phyloP scores from a whole-genome alignment of 192 early-diverging fungal genomes.

The Coemansia sp. region DNA sequence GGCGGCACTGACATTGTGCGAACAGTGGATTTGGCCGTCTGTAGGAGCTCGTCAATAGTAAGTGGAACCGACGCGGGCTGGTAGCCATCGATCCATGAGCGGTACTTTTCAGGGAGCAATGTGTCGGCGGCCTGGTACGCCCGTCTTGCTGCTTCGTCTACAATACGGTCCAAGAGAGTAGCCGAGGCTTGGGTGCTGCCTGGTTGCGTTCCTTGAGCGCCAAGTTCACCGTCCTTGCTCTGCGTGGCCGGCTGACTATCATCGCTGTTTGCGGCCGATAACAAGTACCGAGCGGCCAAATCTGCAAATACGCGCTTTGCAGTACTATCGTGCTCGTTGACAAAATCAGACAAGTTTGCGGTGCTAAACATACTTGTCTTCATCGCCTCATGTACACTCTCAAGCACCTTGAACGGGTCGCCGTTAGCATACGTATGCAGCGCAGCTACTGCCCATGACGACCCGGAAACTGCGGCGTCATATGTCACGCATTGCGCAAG shows the following conservation, averaged over 20 bases:
- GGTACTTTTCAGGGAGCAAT: conserved; percentile 13
- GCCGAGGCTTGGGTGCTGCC: not conserved
- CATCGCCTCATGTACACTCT: conserved; percentile 60
- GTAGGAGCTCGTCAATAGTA: conserved; percentile 24
- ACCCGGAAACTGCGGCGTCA: conserved; percentile 59
- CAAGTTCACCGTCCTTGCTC: not conserved
- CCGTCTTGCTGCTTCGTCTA: conserved; percentile 5
- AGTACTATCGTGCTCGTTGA: conserved; percentile 30
- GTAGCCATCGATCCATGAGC: not conserved
- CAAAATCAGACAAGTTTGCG: conserved; percentile 27
- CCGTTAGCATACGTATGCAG: conserved; percentile 36
- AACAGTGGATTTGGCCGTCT: conserved; percentile 15
- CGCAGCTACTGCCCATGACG: conserved; percentile 40
- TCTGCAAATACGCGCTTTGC: conserved; percentile 48
- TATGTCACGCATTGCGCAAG: conserved; percentile 70
- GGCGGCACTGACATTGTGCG: conserved; percentile 27
- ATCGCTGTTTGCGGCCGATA: conserved; percentile 3
- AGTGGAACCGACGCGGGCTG: not conserved
- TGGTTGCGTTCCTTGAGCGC: not conserved
- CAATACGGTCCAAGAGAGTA: not conserved
- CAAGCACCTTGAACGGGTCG: conserved; percentile 47
- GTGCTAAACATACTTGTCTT: conserved; percentile 56
- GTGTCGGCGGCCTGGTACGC: not conserved
- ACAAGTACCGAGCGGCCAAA: conserved; percentile 36
- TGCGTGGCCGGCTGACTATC: not conserved